These are phyloP conservation scores for Letharia lupina DNA, from an alignment of 495 filamentous ascomycete species.

Conservation along the genomic window DNA sequence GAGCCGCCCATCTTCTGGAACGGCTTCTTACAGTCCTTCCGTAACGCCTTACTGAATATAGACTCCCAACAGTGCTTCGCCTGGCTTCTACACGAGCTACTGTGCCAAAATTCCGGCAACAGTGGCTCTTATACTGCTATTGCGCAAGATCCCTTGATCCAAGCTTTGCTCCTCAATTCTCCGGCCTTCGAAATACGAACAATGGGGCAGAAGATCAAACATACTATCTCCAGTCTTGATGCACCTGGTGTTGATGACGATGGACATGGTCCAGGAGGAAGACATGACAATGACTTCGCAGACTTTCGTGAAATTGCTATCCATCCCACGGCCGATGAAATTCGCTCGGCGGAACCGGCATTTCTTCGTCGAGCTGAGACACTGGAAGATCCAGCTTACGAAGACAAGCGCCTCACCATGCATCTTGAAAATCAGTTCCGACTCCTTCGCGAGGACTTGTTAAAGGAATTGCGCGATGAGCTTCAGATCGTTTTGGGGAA, in stretches of 20 bases:
- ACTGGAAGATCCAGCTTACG: conserved; percentile 27
- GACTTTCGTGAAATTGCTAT: conserved; percentile 57
- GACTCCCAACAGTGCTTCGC: conserved; percentile 41
- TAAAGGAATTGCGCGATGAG: conserved; percentile 56
- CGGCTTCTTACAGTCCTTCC: conserved; percentile 40
- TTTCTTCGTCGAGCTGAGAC: conserved; percentile 48
- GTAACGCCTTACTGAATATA: conserved; percentile 31
- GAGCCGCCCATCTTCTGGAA: conserved; percentile 58
- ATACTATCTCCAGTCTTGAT: conserved; percentile 30
- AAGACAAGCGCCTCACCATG: conserved; percentile 35
- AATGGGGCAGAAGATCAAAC: conserved; percentile 39
- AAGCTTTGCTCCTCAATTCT: conserved; percentile 30
- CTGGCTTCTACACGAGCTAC: conserved; percentile 52
- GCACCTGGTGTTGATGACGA: conserved; percentile 9
- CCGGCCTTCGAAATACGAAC: conserved; percentile 27
- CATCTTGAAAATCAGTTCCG: conserved; percentile 77
- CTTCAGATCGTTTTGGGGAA: conserved; percentile 37
- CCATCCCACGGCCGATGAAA: conserved; percentile 60
- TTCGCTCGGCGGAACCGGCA: conserved; percentile 47
- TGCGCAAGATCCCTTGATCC: conserved; percentile 27
- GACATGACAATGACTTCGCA: conserved; percentile 69
- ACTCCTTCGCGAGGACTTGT: conserved; percentile 66
- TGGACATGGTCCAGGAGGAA: conserved; percentile 48
- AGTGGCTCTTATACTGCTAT: conserved; percentile 13
- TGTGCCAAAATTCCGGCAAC: conserved; percentile 27